These are phyloP conservation scores for Tolypocladium sp. DNA, from an alignment of 2,329 filamentous ascomycete genomes.

Conservation along the genomic window DNA sequence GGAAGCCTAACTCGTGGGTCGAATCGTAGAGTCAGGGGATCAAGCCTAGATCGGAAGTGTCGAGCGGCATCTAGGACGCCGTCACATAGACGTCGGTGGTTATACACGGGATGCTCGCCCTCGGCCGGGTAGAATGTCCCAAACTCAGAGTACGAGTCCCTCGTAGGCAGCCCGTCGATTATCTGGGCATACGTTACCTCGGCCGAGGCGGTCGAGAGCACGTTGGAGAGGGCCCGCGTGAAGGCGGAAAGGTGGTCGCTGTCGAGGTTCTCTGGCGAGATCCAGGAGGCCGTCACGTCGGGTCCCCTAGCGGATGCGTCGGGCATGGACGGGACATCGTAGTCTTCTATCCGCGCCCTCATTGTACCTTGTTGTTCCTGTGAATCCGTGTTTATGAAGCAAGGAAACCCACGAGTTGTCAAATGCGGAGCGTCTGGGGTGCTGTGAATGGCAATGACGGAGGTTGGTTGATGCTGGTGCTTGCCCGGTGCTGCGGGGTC, in stretches of 20 bases:
- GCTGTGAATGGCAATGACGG: no score
- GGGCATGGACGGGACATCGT: not conserved
- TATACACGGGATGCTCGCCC: not conserved
- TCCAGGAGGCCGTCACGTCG: not conserved
- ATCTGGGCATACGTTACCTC: conserved; percentile 9
- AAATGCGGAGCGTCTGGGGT: no score
- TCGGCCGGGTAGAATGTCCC: not conserved
- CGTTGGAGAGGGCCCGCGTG: not conserved
- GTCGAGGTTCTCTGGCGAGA: not conserved
- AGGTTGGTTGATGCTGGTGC: no score
- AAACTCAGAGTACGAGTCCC: not conserved
- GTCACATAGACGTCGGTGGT: not conserved
- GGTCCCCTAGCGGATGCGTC: not conserved
- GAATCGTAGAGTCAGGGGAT: not conserved
- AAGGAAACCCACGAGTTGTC: no score
- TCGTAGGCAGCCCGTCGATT: conserved; percentile 8
- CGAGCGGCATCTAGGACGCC: not conserved
- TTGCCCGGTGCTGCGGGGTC: no score
- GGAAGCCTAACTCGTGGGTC: not conserved
- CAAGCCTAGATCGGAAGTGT: not conserved
- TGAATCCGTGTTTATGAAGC: no score
- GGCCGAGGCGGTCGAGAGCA: conserved; percentile 2
- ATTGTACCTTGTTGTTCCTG: not conserved
- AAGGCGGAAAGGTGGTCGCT: not conserved
- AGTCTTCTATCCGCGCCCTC: not conserved